Conservation (phyloP, 805 yeast genomes). For the Spathaspora hagerdaliae region DNA sequence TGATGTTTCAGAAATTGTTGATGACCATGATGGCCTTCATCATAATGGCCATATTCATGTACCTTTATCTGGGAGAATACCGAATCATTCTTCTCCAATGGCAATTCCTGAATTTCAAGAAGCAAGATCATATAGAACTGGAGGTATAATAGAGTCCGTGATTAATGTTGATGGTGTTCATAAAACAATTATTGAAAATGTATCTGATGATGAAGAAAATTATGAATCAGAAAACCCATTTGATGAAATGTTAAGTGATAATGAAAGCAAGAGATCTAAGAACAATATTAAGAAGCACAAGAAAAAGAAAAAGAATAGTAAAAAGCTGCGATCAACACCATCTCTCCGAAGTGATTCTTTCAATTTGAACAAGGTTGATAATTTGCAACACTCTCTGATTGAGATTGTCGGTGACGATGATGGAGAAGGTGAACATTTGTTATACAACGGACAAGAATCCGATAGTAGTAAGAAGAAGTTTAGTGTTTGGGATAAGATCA, state of each 20-base stretch:
- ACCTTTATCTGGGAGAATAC: not conserved
- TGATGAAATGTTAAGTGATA: not conserved
- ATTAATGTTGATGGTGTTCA: constrained; percentile 81
- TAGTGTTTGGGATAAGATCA: constrained; percentile 9
- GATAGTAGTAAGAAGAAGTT: constrained; percentile 1
- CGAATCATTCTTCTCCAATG: not conserved
- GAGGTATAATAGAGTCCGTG: constrained; percentile 75
- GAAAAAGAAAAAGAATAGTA: not conserved
- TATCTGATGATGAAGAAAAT: constrained; percentile 38
- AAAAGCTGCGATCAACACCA: not conserved
- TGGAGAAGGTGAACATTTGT: not conserved
- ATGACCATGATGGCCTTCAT: constrained; percentile 1
- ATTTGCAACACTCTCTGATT: not conserved
- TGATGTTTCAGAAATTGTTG: constrained; percentile 20
- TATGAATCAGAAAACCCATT: not conserved
- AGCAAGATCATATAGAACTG: constrained; percentile 41
- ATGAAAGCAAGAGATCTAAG: constrained; percentile 1
- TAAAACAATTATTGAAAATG: constrained; percentile 78
- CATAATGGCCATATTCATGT: not conserved
- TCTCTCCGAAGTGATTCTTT: constrained; percentile 8
- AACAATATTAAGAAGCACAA: constrained; percentile 1
- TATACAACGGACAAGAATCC: not conserved
- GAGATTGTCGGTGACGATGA: constrained; percentile 5
- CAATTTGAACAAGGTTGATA: constrained; percentile 2
- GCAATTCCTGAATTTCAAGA: constrained; percentile 26